Base-by-base conservation (phyloP, 169 alveolate species). In the Cryptosporidium parvum region DNA sequence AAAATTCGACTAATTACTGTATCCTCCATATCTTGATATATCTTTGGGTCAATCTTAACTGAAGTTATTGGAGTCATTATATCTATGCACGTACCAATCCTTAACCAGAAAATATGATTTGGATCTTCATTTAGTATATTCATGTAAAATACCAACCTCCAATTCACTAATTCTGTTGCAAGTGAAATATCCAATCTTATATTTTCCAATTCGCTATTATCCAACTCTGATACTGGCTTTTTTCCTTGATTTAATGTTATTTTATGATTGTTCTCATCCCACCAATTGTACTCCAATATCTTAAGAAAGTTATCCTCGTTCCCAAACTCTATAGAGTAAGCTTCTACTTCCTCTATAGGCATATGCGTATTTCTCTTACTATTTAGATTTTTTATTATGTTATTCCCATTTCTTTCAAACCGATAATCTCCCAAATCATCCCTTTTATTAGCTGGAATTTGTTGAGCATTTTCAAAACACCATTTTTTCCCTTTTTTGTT, bases 121-220 rank as follows among this genome's bases (percentile, higher is more conserved):
- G 80, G 21, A 39, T 62, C 59, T 18, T 80, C 52, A 29, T 80
- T 80, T 42, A 62, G 56, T 3, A 80, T 59, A 31, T 80, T 80
- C 75, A 80, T 65, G 8, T 80, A 80, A 65, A 62, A 80, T 23
- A 80, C 89, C 33, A 80, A n/a, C 62, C 89, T 80, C 89, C 89
- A 80, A 23, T 80, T 80, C 18, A 80, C 75, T 65, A 80, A 33
- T 45, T 80, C 75, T 8, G 89, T 80, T 65, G 75, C 80, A 26
- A 80, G 33, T 26, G 89, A 62, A 26, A 80, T 80, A 29, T 80
- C 89, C 21, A 80, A n/a, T 26, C 42, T 35, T 23, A 53, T 45
- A 44, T 65, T 67, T 6, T 14, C 48, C 33, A 23, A 18, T 26
- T 62, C 62, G 29, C 53, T 44, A 5, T 51, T 59, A 18, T 69